Evolutionary conservation across 1,284 basidiomycete genomes (phyloP).

Genomic region (Cystobasidium sp.): DNA sequence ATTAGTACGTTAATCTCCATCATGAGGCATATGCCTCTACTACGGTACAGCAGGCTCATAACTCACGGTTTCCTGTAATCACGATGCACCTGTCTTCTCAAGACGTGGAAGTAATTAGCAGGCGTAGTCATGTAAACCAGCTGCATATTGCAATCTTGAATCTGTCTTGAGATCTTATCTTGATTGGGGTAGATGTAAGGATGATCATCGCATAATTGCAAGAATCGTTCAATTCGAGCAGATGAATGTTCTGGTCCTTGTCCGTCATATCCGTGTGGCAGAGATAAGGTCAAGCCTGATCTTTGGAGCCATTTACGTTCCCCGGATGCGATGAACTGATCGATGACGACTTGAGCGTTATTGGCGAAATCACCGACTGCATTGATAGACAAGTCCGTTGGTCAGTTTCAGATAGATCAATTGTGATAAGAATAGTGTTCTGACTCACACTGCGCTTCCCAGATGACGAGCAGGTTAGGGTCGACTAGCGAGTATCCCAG

Average conservation of each 20-base stretch:
- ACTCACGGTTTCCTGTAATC: conserved; percentile 82
- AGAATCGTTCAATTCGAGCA: conserved; percentile 92
- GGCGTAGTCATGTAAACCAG: conserved; percentile 84
- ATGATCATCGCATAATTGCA: conserved; percentile 97
- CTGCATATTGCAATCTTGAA: conserved; percentile 99
- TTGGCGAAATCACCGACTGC: conserved; percentile 91
- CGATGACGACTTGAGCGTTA: conserved; percentile 96
- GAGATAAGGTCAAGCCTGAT: conserved; percentile 84
- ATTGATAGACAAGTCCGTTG: neutral
- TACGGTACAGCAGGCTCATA: neutral
- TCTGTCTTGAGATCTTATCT: conserved; percentile 90
- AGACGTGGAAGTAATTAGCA: conserved; percentile 57
- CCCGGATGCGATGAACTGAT: conserved; percentile 97
- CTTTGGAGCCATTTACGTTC: conserved; percentile 99
- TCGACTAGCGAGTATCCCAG: conserved; percentile 98
- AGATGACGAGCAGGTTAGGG: conserved; percentile 89
- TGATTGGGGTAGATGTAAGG: conserved; percentile 85
- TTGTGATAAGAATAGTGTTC: neutral
- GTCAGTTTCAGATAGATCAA: neutral
- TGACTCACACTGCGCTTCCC: conserved; percentile 70
- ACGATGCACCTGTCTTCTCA: conserved; percentile 76
- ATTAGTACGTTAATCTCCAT: neutral
- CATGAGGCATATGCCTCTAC: neutral
- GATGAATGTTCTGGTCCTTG: conserved; percentile 99
- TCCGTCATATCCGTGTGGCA: conserved; percentile 98